Evolutionary conservation across 2,329 filamentous ascomycete genomes (phyloP), one percentile per base, ranked within the genome.

Genomic region (Cercospora brassicicola): DNA sequence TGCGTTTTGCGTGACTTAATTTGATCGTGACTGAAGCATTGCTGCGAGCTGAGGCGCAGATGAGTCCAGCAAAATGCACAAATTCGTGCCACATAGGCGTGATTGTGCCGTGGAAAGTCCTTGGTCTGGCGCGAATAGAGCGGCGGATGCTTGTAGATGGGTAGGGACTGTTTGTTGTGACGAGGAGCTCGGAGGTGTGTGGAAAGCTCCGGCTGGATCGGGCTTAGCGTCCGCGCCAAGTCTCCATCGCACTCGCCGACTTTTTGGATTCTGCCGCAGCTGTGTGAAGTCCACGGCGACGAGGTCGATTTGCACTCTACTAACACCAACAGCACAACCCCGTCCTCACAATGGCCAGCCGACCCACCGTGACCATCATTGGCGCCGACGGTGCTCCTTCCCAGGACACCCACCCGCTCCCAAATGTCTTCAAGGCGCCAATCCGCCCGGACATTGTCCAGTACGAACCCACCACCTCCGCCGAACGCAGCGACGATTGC

Each of bases 391-490:
- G 95, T 87, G 88, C 91, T 87, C 87, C 93, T 86, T 91, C 90
- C 85, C 91, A 91, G 83, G 89, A 91, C 83, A 94, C 94, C 82
- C 89, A 94, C 85, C 89, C 95, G 83, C 90, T 98, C 79, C 95
- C 96, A 82, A 90, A 93, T 85, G 94, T 99, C 87, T 99, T 99
- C 91, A 89, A 89, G 84, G 89, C 92, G 79, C 95, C 95, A 78
- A 98, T 99, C 88, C 94, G 95, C 84, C 92, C 94, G 81, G 95
- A 99, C 86, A 97, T 99, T 83, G 95, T 99, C 82, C 94, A 98
- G 89, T 91, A 94, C 84, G 91, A 77, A 67, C 48, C 33, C 65
- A 26, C 67, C 63, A 48, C 65, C 39, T 26, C 62, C 53, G 26
- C 53, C 20, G 20, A 15, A 53, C 23, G 31, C 64, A 61, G 33